Evolutionary conservation across 441 rosid species (phyloP).

Genomic region (Erysimum cheiri): DNA sequence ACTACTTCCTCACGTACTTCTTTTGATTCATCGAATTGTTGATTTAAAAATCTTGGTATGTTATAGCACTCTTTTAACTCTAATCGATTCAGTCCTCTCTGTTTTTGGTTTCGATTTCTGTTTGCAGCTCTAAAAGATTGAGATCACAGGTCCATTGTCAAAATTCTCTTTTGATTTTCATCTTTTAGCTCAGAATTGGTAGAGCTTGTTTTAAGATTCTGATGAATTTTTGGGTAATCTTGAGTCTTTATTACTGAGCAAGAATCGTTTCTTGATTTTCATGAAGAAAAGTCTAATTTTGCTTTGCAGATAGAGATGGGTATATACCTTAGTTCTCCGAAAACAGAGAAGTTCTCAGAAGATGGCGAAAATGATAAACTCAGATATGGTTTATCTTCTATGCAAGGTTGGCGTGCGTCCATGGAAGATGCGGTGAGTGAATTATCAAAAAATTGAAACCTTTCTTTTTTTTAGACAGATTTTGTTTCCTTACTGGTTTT

Average conservation of each 20-base stretch:
- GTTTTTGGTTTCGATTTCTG: not conserved
- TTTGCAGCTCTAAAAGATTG: not conserved
- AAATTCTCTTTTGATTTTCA: not conserved
- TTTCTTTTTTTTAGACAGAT: not conserved
- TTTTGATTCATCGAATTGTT: conserved; percentile 16
- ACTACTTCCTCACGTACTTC: conserved; percentile 7
- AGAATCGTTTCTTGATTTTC: conserved; percentile 1
- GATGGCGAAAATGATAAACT: conserved; percentile 82
- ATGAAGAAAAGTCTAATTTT: not conserved
- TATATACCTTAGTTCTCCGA: conserved; percentile 89
- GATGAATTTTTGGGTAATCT: conserved; percentile 4
- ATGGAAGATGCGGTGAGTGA: conserved; percentile 99
- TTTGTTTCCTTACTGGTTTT: conserved; percentile 11
- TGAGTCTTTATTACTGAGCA: not conserved
- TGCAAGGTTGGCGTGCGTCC: conserved; percentile 99
- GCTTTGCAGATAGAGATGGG: conserved; percentile 65
- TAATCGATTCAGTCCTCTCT: not conserved
- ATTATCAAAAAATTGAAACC: conserved; percentile 13
- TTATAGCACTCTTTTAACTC: not conserved
- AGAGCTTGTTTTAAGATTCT: not conserved
- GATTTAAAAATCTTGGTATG: not conserved
- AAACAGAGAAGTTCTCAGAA: conserved; percentile 90
- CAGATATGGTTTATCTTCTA: conserved; percentile 89
- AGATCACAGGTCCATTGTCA: conserved; percentile 26
- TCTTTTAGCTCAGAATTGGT: not conserved